Conservation (phyloP, 2,329 filamentous ascomycete genomes). For the Delphinella strobiligena region DNA sequence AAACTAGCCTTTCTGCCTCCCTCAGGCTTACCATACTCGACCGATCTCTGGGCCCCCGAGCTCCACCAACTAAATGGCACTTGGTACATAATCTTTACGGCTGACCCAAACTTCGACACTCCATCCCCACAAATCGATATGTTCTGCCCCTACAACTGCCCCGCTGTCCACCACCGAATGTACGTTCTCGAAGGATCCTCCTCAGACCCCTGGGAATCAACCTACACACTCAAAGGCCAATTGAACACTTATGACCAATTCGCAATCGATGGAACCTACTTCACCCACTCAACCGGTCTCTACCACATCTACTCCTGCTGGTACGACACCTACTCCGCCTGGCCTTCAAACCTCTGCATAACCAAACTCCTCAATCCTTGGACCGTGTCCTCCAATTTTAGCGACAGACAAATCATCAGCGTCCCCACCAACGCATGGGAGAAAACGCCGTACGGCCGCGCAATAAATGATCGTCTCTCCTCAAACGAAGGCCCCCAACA, state of each 20-base stretch:
- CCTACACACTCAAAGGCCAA: constrained; percentile 33
- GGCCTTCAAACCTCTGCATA: constrained; percentile 42
- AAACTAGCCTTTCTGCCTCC: constrained; percentile 31
- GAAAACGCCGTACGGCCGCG: constrained; percentile 38
- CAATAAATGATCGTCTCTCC: constrained; percentile 27
- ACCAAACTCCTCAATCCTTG: constrained; percentile 37
- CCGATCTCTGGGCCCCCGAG: constrained; percentile 39
- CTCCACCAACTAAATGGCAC: constrained; percentile 33
- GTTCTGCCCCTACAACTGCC: constrained; percentile 36
- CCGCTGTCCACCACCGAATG: constrained; percentile 41
- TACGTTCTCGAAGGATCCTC: constrained; percentile 32
- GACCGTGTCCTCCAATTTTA: constrained; percentile 34
- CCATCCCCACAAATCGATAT: constrained; percentile 37
- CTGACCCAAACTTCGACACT: constrained; percentile 33
- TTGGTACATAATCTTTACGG: constrained; percentile 44
- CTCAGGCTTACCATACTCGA: constrained; percentile 31
- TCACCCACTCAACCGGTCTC: constrained; percentile 28
- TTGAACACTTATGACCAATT: constrained; percentile 42
- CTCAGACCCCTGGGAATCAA: constrained; percentile 32
- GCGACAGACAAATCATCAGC: constrained; percentile 35
- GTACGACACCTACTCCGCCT: constrained; percentile 33
- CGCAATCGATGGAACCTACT: constrained; percentile 43
- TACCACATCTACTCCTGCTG: constrained; percentile 32
- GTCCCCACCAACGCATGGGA: constrained; percentile 38
- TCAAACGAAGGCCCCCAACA: constrained; percentile 41